A percentile compares a stretch with the other conserved stretches of the same genome.
phyloP scores from a whole-genome alignment of 1,284 basidiomycete species.

The Schizophyllum amplum region DNA sequence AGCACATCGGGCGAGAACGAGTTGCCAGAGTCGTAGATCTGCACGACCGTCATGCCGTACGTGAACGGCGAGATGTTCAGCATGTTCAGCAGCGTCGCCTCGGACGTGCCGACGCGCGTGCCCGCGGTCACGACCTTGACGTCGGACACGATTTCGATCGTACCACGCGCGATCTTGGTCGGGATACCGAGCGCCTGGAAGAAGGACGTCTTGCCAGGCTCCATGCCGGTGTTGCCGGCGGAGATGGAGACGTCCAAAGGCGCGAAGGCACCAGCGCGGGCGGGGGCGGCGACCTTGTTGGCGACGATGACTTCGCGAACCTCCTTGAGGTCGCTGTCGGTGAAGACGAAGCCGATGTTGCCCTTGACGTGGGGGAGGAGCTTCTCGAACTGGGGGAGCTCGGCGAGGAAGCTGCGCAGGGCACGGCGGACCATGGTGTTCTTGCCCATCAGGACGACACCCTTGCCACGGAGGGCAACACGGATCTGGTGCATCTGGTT shows the following conservation, averaged over 20 bases:
- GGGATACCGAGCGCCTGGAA: slow-evolving; percentile 99
- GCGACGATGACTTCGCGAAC: slow-evolving; percentile 86
- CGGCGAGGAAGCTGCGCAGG: slow-evolving; percentile 83
- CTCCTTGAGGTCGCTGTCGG: slow-evolving; percentile 88
- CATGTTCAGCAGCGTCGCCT: slow-evolving; percentile 99
- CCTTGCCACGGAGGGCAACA: slow-evolving; percentile 92
- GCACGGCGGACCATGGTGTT: slow-evolving; percentile 99
- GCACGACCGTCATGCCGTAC: slow-evolving; percentile 95
- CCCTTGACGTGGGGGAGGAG: slow-evolving; percentile 94
- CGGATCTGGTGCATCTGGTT: slow-evolving; percentile 99
- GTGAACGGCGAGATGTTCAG: slow-evolving; percentile 98
- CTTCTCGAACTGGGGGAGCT: slow-evolving; percentile 92
- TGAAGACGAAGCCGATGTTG: slow-evolving; percentile 99
- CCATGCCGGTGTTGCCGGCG: slow-evolving; percentile 99
- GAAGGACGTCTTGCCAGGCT: slow-evolving; percentile 99
- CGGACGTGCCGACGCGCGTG: slow-evolving; percentile 92
- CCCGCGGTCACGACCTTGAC: slow-evolving; percentile 93
- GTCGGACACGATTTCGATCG: slow-evolving; percentile 98
- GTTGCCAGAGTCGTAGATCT: slow-evolving; percentile 91
- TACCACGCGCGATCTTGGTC: slow-evolving; percentile 99
- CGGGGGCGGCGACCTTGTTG: slow-evolving; percentile 98
- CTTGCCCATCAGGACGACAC: slow-evolving; percentile 98
- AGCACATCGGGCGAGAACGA: slow-evolving; percentile 88
- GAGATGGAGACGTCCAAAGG: slow-evolving; percentile 90
- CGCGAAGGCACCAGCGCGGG: slow-evolving; percentile 95